These are phyloP conservation scores for Mucor irregularis DNA, from an alignment of 371 early-diverging fungal species.

Conservation along the genomic window DNA sequence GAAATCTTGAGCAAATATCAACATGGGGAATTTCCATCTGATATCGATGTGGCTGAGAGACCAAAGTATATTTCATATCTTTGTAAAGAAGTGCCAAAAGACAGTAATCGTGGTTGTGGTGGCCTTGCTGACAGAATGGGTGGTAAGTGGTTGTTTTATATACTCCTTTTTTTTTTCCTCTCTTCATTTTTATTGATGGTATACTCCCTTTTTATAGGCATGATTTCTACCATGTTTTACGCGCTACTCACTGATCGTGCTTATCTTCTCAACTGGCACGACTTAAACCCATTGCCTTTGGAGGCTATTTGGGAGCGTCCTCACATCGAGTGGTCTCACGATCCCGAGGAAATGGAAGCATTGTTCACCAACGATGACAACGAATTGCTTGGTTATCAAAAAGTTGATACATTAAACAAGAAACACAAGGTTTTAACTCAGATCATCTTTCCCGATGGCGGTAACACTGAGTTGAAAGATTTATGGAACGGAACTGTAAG, in stretches of 20 bases:
- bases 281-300: slow-evolving; percentile 37
- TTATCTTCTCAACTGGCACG: slow-evolving; percentile 42
- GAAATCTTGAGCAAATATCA: slow-evolving; percentile 32
- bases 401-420: slow-evolving; percentile 39
- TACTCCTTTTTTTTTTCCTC: neutral
- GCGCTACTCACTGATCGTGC: slow-evolving; percentile 46
- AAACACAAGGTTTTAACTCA: slow-evolving; percentile 28
- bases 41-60: slow-evolving; percentile 18
- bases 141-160: slow-evolving; percentile 22
- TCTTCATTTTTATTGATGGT: too few relatives aligned
- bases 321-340: slow-evolving; percentile 44
- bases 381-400: slow-evolving; percentile 28
- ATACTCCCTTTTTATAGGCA: slow-evolving; percentile 27
- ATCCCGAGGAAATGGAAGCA: slow-evolving; percentile 38
- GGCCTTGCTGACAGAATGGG: slow-evolving; percentile 54
- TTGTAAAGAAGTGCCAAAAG: slow-evolving; percentile 38
- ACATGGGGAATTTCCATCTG: slow-evolving; percentile 27
- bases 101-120: slow-evolving; percentile 50
- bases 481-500: slow-evolving; percentile 49
- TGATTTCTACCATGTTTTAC: slow-evolving; percentile 53
- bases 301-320: slow-evolving; percentile 48
- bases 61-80: slow-evolving; percentile 45
- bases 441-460: slow-evolving; percentile 41
- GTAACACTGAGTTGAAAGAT: slow-evolving; percentile 38
- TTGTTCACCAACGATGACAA: slow-evolving; percentile 22